A percentile compares a stretch with the other conserved stretches of the same genome.
Conservation (phyloP, 1,139 yeast species). For the Petasospora fabianii region DNA sequence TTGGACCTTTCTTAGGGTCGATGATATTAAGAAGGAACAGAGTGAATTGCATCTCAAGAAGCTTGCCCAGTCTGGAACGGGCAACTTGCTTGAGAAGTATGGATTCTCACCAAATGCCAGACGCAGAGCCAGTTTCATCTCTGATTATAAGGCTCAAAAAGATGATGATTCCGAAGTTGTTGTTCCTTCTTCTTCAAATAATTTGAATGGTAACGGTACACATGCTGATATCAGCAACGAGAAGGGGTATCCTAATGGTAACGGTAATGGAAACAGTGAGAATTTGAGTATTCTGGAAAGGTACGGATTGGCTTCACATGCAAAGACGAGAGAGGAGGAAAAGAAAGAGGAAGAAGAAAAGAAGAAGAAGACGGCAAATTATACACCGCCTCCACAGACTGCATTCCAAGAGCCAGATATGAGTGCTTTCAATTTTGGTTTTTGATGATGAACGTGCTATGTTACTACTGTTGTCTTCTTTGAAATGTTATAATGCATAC, state of each 20-base stretch:
- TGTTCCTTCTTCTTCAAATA: neutral
- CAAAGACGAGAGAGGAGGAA: constrained; percentile 18
- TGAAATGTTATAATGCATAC: no score
- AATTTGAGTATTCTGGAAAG: constrained; percentile 20
- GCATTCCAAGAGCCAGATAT: constrained; percentile 75
- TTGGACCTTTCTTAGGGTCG: constrained; percentile 57
- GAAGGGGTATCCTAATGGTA: neutral
- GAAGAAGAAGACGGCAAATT: constrained; percentile 15
- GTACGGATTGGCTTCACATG: constrained; percentile 23
- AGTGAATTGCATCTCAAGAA: constrained; percentile 10
- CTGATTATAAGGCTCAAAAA: constrained; percentile 4
- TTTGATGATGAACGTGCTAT: no score
- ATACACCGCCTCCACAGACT: constrained; percentile 44
- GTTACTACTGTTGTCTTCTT: no score
- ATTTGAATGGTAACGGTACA: constrained; percentile 4
- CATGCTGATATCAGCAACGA: no score
- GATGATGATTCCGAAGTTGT: constrained; percentile 1
- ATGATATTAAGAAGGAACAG: constrained; percentile 15
- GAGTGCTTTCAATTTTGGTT: constrained; percentile 70
- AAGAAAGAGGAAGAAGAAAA: constrained; percentile 11
- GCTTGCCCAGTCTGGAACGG: constrained; percentile 9
- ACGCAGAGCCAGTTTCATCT: constrained; percentile 21
- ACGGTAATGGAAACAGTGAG: constrained; percentile 3
- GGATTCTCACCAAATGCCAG: constrained; percentile 26
- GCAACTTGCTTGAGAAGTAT: constrained; percentile 20